phyloP scores from a whole-genome alignment of 1,284 basidiomycete species.

The Leccinum pachyderme region DNA sequence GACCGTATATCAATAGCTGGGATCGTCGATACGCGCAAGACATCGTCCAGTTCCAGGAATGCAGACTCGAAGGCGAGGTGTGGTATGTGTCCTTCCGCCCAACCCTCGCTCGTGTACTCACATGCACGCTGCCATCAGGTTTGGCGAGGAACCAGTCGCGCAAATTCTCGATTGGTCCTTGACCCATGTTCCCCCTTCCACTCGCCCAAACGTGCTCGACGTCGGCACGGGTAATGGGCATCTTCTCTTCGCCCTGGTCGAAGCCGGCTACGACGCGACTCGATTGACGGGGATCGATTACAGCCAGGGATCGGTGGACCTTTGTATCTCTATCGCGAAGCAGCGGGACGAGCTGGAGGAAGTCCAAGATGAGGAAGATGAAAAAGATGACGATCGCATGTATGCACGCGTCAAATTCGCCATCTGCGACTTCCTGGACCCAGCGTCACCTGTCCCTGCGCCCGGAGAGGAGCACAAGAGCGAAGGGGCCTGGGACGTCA shows the following conservation, averaged over 20 bases:
- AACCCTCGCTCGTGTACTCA: neutral
- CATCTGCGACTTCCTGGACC: slow-evolving; percentile 58
- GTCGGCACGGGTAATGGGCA: slow-evolving; percentile 88
- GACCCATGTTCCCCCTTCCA: slow-evolving; percentile 47
- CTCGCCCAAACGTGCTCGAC: slow-evolving; percentile 57
- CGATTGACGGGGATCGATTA: slow-evolving; percentile 80
- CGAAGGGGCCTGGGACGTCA: slow-evolving; percentile 55
- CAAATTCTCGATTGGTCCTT: slow-evolving; percentile 77
- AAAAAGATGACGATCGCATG: slow-evolving; percentile 12
- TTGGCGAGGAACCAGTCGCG: slow-evolving; percentile 76
- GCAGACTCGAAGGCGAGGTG: slow-evolving; percentile 86
- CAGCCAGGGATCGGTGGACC: slow-evolving; percentile 69
- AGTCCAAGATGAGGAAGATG: slow-evolving; percentile 2
- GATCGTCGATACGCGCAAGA: slow-evolving; percentile 71
- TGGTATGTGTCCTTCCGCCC: slow-evolving; percentile 50
- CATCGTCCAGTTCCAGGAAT: slow-evolving; percentile 73
- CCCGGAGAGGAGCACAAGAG: slow-evolving; percentile 22
- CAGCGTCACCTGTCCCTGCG: slow-evolving; percentile 42
- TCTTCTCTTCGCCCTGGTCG: slow-evolving; percentile 70
- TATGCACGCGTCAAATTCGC: slow-evolving; percentile 47
- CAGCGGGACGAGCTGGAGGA: neutral
- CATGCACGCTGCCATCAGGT: slow-evolving; percentile 55
- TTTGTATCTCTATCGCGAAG: slow-evolving; percentile 50
- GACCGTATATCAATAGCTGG: slow-evolving; percentile 61
- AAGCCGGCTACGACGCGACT: slow-evolving; percentile 59